Conservation (phyloP, 805 yeast genomes). For the Allodekkera sacchari region DNA sequence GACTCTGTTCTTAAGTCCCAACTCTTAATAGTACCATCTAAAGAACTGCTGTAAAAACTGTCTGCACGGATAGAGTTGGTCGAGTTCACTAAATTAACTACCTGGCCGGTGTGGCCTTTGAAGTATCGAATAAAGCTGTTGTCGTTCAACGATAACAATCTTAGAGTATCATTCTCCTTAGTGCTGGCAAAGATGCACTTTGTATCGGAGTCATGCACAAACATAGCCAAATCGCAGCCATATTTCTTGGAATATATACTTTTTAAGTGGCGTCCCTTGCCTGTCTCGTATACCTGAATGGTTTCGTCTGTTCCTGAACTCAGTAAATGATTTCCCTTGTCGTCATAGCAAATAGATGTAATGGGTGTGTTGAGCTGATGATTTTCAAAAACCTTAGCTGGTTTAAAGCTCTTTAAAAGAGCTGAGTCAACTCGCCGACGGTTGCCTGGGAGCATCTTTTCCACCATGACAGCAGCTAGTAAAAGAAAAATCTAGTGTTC, state of each 20-base stretch:
- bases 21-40: conserved; percentile 70
- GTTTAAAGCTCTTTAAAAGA: conserved; percentile 13
- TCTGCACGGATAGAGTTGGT: conserved; percentile 56
- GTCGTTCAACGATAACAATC: conserved; percentile 69
- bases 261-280: conserved; percentile 58
- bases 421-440: too few relatives aligned
- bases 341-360: conserved; percentile 73
- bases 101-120: conserved; percentile 76
- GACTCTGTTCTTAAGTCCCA: conserved; percentile 79
- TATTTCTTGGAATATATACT: conserved; percentile 80
- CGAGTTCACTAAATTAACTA: conserved; percentile 61
- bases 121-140: conserved; percentile 80
- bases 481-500: too few relatives aligned
- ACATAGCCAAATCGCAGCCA: conserved; percentile 81
- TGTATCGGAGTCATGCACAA: conserved; percentile 58
- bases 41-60: conserved; percentile 45
- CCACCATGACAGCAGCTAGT: too few relatives aligned
- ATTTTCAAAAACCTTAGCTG: conserved; percentile 33
- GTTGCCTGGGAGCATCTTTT: too few relatives aligned
- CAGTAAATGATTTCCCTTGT: conserved; percentile 68
- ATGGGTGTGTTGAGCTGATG: conserved; percentile 43
- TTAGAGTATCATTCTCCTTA: conserved; percentile 61
- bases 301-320: conserved; percentile 76
- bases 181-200: conserved; percentile 68
- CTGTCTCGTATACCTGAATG: conserved; percentile 72